Base-by-base conservation (phyloP, 768 basidiomycete genomes). In the Lepiota brunneoincarnata region DNA sequence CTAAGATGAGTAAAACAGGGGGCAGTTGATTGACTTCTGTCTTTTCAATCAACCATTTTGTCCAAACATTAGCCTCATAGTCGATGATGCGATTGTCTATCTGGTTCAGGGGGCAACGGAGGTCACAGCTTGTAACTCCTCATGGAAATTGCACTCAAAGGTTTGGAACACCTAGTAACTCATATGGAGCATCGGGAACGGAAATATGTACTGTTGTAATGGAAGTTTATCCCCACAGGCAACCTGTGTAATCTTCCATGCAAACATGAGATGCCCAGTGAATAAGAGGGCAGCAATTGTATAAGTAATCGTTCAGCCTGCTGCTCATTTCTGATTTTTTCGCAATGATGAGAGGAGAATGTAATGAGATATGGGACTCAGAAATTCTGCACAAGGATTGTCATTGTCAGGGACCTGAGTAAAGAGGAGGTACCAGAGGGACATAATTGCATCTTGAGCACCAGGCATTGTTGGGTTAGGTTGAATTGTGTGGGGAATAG, bases 221-320 rank as follows among this genome's bases (percentile, higher is more conserved):
- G 40, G 23, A 4, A 24, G 2, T 0, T 28, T 12, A 2, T 18
- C 20, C 26, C 21, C n/a, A 3, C 3, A 15, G 4, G 35, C 39
- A 7, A 15, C 31, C 10, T 39, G 15, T 6, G n/a, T 9, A 28
- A 61, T 41, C 6, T 53, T 44, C 24, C 34, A 41, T 18, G 49
- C 58, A 35, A 61, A 44, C 1, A 39, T 49, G n/a, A 58, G 28
- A 7, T 47, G 38, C 2, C 57, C 55, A 17, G 47, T 28, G 35
- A 56, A 57, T 3, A 51, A 34, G 18, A 55, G 9, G 0, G 55
- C 58, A 5, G 60, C 54, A 36, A 61, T 61, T 10, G 38, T 58
- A 36, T 61, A 57, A 1, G 59, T 61, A 45, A 61, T 61, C 1
- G 39, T 37, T 7, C 26, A 21, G 14, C 45, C 14, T 2, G 21